These are phyloP conservation scores for Spergularia bocconei DNA, from an alignment of 148 eudicot genomes.

Conservation along the genomic window DNA sequence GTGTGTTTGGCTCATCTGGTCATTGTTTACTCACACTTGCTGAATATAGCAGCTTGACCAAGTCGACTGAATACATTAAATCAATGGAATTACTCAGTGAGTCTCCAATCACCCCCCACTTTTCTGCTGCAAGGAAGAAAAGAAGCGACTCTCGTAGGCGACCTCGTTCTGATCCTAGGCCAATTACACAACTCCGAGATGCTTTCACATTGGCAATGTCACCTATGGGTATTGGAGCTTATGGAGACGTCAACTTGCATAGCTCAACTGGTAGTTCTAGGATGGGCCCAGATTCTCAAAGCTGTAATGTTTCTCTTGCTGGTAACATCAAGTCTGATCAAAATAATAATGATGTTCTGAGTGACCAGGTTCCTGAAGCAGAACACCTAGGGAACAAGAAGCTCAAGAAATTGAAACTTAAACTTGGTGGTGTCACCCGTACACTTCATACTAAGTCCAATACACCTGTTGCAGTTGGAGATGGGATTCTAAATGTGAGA, in stretches of 20 bases:
- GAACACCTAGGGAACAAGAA: conserved; percentile 20
- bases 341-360: conserved; percentile 10
- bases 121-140: conserved; percentile 33
- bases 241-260: conserved; percentile 22
- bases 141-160: conserved; percentile 40
- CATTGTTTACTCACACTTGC: background rate
- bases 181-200: conserved; percentile 20
- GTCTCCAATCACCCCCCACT: conserved; percentile 11
- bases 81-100: conserved; percentile 20
- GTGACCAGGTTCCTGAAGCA: conserved; percentile 15
- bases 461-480: conserved; percentile 3
- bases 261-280: conserved; percentile 16
- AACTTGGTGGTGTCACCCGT: conserved; percentile 39
- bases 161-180: conserved; percentile 37
- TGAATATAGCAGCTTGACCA: background rate
- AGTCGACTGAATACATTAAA: background rate
- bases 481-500: conserved; percentile 11
- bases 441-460: conserved; percentile 31
- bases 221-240: conserved; percentile 18
- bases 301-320: background rate
- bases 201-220: conserved; percentile 18
- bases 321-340: conserved; percentile 6
- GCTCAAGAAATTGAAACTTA: conserved; percentile 38
- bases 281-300: conserved; percentile 4
- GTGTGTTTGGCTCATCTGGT: background rate